Conservation (phyloP, 1,284 basidiomycete species). For the Cutaneotrichosporon cutaneum region DNA sequence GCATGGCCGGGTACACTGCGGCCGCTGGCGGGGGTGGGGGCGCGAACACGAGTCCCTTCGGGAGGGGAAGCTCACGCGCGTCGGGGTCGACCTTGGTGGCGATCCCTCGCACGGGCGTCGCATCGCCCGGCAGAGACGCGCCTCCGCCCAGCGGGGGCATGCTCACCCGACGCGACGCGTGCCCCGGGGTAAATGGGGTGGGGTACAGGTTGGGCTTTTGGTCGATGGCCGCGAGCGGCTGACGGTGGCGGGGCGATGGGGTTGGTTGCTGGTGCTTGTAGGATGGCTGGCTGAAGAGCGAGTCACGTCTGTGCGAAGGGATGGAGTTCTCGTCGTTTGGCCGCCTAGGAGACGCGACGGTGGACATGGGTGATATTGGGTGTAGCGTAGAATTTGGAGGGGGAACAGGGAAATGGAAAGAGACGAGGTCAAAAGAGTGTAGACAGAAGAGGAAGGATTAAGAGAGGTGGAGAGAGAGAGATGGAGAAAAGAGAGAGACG, state of each 20-base stretch:
- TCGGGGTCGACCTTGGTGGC: constrained; percentile 28
- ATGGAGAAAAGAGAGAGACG: not conserved
- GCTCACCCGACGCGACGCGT: constrained; percentile 15
- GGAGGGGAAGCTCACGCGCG: constrained; percentile 24
- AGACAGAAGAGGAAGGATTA: constrained; percentile 4
- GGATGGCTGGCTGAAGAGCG: constrained; percentile 9
- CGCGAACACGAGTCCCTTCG: constrained; percentile 22
- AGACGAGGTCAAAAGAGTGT: not conserved
- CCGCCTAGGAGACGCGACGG: constrained; percentile 19
- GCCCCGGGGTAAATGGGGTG: constrained; percentile 19
- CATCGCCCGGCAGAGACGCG: constrained; percentile 17
- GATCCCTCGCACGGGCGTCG: constrained; percentile 21
- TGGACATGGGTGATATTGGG: constrained; percentile 17
- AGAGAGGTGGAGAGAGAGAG: constrained; percentile 1
- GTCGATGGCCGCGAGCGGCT: constrained; percentile 25
- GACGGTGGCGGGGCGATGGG: constrained; percentile 23
- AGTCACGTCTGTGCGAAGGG: constrained; percentile 16
- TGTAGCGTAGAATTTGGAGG: constrained; percentile 5
- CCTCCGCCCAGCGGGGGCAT: constrained; percentile 5
- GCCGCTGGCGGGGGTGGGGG: constrained; percentile 18
- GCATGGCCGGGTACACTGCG: constrained; percentile 14
- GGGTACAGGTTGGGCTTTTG: constrained; percentile 25
- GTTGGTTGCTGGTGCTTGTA: constrained; percentile 8
- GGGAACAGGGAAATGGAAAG: not conserved
- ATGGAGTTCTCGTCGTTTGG: constrained; percentile 28